Evolutionary conservation across 2,329 filamentous ascomycete species (phyloP).

Genomic region (Pestalotiopsis sp.): DNA sequence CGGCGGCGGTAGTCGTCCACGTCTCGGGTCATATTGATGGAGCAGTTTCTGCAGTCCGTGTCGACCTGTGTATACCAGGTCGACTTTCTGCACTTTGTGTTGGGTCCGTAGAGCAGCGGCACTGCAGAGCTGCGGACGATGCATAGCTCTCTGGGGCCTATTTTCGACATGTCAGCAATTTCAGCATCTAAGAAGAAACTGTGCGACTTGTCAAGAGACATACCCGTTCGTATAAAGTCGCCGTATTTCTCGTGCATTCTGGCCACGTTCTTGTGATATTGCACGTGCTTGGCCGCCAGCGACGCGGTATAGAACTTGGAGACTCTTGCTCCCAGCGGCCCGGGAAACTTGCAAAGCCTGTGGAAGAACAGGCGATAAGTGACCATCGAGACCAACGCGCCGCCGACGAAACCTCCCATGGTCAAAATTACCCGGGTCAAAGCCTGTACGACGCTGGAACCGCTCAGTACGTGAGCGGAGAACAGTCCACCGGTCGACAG

Average conservation of each 20-base stretch:
- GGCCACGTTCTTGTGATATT: slow-evolving; percentile 7
- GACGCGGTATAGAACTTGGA: neutral
- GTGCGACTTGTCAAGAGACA: neutral
- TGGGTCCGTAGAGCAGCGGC: neutral
- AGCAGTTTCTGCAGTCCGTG: neutral
- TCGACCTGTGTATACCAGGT: slow-evolving; percentile 10
- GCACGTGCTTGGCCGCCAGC: neutral
- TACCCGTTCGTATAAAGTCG: slow-evolving; percentile 12
- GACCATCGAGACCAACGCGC: neutral
- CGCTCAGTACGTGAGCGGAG: neutral
- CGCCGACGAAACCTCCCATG: neutral
- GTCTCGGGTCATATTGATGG: slow-evolving; percentile 6
- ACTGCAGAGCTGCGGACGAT: slow-evolving; percentile 9
- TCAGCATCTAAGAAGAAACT: too few relatives aligned
- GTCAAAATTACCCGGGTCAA: neutral
- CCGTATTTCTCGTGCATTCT: slow-evolving; percentile 4
- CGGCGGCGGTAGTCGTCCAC: slow-evolving; percentile 2
- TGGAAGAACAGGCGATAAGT: slow-evolving; percentile 12
- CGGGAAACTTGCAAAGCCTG: slow-evolving; percentile 4
- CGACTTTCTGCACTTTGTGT: slow-evolving; percentile 2
- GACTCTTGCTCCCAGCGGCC: neutral
- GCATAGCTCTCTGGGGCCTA: slow-evolving; percentile 1
- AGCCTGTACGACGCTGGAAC: neutral
- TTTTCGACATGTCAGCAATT: neutral
- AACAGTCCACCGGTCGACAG: neutral